These are phyloP conservation scores for Orbilia ellipsospora DNA, from an alignment of 2,329 filamentous ascomycete species.

Conservation along the genomic window DNA sequence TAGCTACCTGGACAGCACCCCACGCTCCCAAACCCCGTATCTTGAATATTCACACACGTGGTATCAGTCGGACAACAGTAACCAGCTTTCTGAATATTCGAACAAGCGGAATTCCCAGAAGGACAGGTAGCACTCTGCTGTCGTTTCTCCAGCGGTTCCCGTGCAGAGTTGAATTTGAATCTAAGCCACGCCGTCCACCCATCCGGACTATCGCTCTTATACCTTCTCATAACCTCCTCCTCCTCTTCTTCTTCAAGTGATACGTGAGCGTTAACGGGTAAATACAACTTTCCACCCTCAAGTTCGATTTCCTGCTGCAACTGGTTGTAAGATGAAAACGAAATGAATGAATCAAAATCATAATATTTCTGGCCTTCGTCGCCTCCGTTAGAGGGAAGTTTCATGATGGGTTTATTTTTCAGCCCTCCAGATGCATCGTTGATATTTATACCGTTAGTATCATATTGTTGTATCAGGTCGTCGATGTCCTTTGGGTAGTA, in stretches of 20 bases:
- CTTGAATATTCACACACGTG: constrained; percentile 73
- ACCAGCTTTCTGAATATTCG: constrained; percentile 72
- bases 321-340: neutral
- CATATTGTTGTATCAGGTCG: constrained; percentile 37
- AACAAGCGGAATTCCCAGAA: constrained; percentile 73
- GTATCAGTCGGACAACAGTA: constrained; percentile 77
- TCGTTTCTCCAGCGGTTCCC: constrained; percentile 61
- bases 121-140: constrained; percentile 73
- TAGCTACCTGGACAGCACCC: constrained; percentile 74
- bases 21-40: constrained; percentile 74
- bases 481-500: constrained; percentile 47
- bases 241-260: neutral
- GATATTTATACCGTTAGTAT: neutral
- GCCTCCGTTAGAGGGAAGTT: constrained; percentile 25
- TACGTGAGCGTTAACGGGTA: constrained; percentile 32
- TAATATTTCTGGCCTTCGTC: constrained; percentile 51
- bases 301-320: neutral
- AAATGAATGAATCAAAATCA: constrained; percentile 41
- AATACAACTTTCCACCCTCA: constrained; percentile 22
- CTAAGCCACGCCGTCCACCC: constrained; percentile 26
- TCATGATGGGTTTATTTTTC: constrained; percentile 42
- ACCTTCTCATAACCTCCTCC: neutral
- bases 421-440: neutral
- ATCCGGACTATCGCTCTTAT: neutral
- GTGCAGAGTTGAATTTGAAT: neutral